Percentiles rank a stretch among this genome's conserved stretches.
These are phyloP conservation scores for Xylariaceae sp. DNA, from an alignment of 2,329 filamentous ascomycete genomes.

Conservation along the genomic window DNA sequence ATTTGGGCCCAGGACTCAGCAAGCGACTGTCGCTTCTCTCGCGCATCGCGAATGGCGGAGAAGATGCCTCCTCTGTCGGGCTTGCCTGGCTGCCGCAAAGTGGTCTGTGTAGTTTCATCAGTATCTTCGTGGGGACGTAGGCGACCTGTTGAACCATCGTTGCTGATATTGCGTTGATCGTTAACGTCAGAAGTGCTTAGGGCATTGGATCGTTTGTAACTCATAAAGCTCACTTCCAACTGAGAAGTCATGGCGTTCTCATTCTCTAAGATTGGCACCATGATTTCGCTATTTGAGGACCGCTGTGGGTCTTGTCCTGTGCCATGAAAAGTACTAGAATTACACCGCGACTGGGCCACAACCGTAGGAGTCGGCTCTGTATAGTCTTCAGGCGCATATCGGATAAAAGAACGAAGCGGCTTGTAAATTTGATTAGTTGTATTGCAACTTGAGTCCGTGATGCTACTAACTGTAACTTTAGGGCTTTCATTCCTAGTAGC, in stretches of 20 bases:
- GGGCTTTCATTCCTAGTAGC: neutral
- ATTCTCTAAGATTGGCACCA: constrained; percentile 22
- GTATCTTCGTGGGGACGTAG: constrained; percentile 27
- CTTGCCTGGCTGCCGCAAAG: constrained; percentile 9
- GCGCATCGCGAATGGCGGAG: constrained; percentile 11
- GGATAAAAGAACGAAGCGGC: neutral
- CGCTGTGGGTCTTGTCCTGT: neutral
- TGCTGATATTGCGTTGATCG: constrained; percentile 13
- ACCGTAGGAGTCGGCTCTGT: neutral
- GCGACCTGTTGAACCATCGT: constrained; percentile 20
- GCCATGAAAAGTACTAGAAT: neutral
- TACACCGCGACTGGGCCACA: too few species aligned
- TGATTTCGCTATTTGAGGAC: constrained; percentile 15
- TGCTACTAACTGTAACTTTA: neutral
- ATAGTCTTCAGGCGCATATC: neutral
- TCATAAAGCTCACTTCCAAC: constrained; percentile 28
- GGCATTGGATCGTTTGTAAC: constrained; percentile 6
- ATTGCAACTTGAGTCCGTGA: neutral
- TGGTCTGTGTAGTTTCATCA: constrained; percentile 4
- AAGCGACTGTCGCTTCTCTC: constrained; percentile 3
- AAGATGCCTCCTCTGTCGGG: constrained; percentile 17
- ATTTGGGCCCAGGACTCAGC: constrained; percentile 17
- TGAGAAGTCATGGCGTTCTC: constrained; percentile 26
- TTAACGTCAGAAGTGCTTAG: constrained; percentile 22
- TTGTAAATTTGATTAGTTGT: neutral